These are phyloP conservation scores for Nothophytophthora sp. DNA, from an alignment of 352 stramenopile species.

Conservation along the genomic window DNA sequence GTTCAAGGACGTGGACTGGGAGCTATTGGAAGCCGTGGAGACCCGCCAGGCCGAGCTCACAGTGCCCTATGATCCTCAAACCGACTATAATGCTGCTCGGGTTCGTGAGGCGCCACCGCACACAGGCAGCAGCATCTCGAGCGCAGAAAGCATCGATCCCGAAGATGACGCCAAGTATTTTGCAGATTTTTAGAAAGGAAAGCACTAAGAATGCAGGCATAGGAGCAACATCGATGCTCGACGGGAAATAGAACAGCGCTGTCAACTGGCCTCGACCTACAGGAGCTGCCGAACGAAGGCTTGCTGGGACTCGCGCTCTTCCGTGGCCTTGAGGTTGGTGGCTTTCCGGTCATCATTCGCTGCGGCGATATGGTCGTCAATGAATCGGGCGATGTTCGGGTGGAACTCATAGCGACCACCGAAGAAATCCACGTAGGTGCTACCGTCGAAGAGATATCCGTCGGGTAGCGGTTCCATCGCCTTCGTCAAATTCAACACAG, in stretches of 20 bases:
- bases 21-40: constrained; percentile 18
- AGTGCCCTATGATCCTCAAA: constrained; percentile 31
- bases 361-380: constrained; percentile 54
- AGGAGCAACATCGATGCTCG: neutral
- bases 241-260: neutral
- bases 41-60: constrained; percentile 2
- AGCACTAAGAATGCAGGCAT: neutral
- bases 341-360: constrained; percentile 43
- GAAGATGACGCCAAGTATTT: constrained; percentile 74
- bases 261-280: too few relatives aligned
- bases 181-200: constrained; percentile 52
- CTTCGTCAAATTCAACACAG: constrained; percentile 17
- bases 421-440: constrained; percentile 75
- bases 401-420: constrained; percentile 77
- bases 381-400: constrained; percentile 64
- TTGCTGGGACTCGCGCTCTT: constrained; percentile 49
- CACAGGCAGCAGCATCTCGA: constrained; percentile 32
- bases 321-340: constrained; percentile 50
- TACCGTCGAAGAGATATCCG: constrained; percentile 71
- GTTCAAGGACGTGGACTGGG: constrained; percentile 64
- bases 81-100: constrained; percentile 29
- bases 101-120: neutral
- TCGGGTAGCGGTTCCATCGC: constrained; percentile 69
- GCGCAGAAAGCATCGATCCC: constrained; percentile 73
- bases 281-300: constrained; percentile 35